Conservation (phyloP, 2,329 filamentous ascomycete genomes). For the Domatiomyces catenatus region DNA sequence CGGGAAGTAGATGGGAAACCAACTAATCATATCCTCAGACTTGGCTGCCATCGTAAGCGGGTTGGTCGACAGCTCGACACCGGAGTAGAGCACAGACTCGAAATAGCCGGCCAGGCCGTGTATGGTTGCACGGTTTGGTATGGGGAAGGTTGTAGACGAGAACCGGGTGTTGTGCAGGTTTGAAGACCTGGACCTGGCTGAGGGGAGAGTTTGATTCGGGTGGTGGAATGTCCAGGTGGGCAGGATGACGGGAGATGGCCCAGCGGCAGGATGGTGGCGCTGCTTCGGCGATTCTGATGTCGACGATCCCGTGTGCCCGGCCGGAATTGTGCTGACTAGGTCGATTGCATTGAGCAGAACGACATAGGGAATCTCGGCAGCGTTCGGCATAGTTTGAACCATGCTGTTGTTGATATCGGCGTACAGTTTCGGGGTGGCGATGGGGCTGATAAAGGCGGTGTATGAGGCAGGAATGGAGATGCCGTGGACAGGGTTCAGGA, state of each 20-base stretch:
- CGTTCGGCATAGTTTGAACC: slow-evolving; percentile 44
- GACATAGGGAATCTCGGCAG: slow-evolving; percentile 85
- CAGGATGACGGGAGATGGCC: slow-evolving; percentile 24
- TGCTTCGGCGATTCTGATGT: slow-evolving; percentile 1
- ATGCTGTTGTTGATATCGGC: slow-evolving; percentile 58
- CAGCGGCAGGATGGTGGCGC: slow-evolving; percentile 3
- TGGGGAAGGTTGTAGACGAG: slow-evolving; percentile 62
- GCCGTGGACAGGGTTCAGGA: slow-evolving; percentile 63
- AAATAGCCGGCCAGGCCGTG: slow-evolving; percentile 93
- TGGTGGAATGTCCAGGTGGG: slow-evolving; percentile 31
- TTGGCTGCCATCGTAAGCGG: slow-evolving; percentile 83
- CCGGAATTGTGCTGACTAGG: slow-evolving; percentile 55
- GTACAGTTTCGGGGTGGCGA: slow-evolving; percentile 72
- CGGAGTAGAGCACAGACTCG: slow-evolving; percentile 72
- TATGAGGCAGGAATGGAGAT: slow-evolving; percentile 91
- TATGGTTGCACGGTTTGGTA: slow-evolving; percentile 62
- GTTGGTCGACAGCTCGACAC: slow-evolving; percentile 56
- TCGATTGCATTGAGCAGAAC: slow-evolving; percentile 84
- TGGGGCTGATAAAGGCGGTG: slow-evolving; percentile 83
- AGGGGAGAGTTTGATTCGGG: slow-evolving; percentile 18
- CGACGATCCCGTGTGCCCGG: slow-evolving; percentile 3
- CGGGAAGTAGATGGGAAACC: slow-evolving; percentile 98
- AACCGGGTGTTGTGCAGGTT: slow-evolving; percentile 88
- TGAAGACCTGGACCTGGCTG: slow-evolving; percentile 25
- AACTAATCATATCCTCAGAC: slow-evolving; percentile 96